Percentiles rank a stretch among this genome's conserved stretches.
These are phyloP conservation scores for Byssochlamys sp. DNA, from an alignment of 2,329 filamentous ascomycete species.

Conservation along the genomic window DNA sequence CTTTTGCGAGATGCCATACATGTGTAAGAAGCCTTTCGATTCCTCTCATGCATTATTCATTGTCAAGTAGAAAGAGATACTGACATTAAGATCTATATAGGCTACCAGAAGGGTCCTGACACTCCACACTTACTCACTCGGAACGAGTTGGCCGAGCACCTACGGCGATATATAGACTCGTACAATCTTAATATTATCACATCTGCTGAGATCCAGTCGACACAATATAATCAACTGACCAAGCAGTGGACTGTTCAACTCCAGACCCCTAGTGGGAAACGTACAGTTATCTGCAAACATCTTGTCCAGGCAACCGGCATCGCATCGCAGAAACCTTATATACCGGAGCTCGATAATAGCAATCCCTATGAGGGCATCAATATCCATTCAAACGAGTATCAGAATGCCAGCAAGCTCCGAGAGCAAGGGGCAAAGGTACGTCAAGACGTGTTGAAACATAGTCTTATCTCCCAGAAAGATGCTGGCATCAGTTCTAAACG, in stretches of 20 bases:
- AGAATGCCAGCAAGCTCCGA: background rate
- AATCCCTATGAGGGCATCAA: background rate
- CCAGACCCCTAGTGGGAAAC: background rate
- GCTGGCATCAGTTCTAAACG: background rate
- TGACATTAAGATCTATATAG: background rate
- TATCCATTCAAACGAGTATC: background rate
- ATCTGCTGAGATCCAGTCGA: constrained; percentile 16
- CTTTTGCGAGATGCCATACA: constrained; percentile 27
- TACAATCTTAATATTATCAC: constrained; percentile 27
- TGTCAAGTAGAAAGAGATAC: background rate
- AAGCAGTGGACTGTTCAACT: constrained; percentile 20
- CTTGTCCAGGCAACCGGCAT: background rate
- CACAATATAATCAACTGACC: constrained; percentile 11
- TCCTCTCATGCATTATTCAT: too few relatives aligned
- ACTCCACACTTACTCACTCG: background rate
- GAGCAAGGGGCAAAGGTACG: background rate
- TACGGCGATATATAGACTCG: constrained; percentile 13
- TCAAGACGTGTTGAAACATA: background rate
- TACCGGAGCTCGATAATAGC: background rate
- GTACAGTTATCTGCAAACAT: background rate
- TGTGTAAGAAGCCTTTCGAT: constrained; percentile 3
- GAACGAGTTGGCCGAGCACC: background rate
- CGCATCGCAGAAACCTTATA: background rate
- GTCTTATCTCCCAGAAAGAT: background rate
- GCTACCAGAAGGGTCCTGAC: background rate